Percentiles rank a stretch among this genome's conserved stretches.
These are phyloP conservation scores for Candolleomyces aberdarensis DNA, from an alignment of 768 basidiomycete species.

Conservation along the genomic window DNA sequence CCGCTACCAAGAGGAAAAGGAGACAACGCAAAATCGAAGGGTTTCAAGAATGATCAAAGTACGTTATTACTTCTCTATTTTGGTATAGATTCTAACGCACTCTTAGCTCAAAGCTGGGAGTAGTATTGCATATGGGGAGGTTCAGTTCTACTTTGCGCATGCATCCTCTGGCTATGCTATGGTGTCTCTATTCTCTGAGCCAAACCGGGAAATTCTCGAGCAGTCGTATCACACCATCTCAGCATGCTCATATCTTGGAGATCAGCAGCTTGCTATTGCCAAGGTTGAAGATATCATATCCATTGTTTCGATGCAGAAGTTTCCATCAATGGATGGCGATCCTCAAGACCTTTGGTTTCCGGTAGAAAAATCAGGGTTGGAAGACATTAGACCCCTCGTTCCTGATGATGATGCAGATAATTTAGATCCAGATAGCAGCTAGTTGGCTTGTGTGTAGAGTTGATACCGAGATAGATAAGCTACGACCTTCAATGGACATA, in stretches of 20 bases:
- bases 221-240: background rate
- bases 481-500: too few relatives aligned
- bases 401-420: background rate
- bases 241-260: background rate
- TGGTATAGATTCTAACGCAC: background rate
- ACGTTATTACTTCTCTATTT: background rate
- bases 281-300: background rate
- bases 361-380: slow-evolving; percentile 9
- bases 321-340: background rate
- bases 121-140: too few relatives aligned
- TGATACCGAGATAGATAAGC: background rate
- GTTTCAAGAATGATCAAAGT: slow-evolving; percentile 2
- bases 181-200: background rate
- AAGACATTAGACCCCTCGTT: background rate
- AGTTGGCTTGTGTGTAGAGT: background rate
- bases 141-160: too few relatives aligned
- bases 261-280: background rate
- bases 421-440: background rate
- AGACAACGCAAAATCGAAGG: background rate
- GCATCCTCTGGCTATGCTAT: background rate
- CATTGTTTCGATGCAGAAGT: slow-evolving; percentile 5
- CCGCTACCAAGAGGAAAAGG: slow-evolving; percentile 25
- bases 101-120: background rate
- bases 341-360: background rate
- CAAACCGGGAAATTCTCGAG: background rate